Evolutionary conservation across 1,284 basidiomycete genomes (phyloP).

Genomic region (Albatrellus sp.): DNA sequence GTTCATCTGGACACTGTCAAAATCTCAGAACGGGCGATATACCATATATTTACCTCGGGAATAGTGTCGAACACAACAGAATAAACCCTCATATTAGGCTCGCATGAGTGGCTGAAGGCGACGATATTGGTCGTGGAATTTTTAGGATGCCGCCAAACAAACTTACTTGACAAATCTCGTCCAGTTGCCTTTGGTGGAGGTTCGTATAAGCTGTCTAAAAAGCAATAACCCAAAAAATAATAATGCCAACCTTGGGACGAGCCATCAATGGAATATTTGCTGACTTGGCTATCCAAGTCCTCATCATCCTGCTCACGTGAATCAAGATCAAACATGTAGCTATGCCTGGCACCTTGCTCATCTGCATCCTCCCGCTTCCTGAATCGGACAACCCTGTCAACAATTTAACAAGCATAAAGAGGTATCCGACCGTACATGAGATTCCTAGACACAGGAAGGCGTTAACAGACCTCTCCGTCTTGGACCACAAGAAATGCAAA

Average conservation of each 20-base stretch:
- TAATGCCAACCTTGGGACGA: slow-evolving; percentile 27
- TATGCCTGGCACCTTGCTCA: slow-evolving; percentile 19
- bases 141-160: slow-evolving; percentile 1
- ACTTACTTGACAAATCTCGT: slow-evolving; percentile 58
- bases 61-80: slow-evolving; percentile 49
- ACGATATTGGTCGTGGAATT: neutral
- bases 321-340: slow-evolving; percentile 50
- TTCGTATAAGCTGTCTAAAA: slow-evolving; percentile 3
- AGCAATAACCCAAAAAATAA: neutral
- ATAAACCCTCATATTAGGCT: slow-evolving; percentile 42
- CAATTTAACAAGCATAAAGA: neutral
- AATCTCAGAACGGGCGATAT: neutral
- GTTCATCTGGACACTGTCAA: slow-evolving; percentile 28
- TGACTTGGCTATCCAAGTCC: slow-evolving; percentile 19
- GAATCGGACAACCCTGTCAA: neutral
- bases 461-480: neutral
- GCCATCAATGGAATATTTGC: slow-evolving; percentile 36
- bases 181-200: slow-evolving; percentile 44
- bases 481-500: neutral
- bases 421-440: slow-evolving; percentile 14
- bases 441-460: slow-evolving; percentile 9
- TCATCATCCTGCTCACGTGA: slow-evolving; percentile 28
- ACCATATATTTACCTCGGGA: slow-evolving; percentile 31
- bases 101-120: slow-evolving; percentile 45
- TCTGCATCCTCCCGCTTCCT: slow-evolving; percentile 30